Percentiles rank a stretch among this genome's conserved stretches.
Conservation (phyloP, 805 yeast genomes). For the Pichia insulana region DNA sequence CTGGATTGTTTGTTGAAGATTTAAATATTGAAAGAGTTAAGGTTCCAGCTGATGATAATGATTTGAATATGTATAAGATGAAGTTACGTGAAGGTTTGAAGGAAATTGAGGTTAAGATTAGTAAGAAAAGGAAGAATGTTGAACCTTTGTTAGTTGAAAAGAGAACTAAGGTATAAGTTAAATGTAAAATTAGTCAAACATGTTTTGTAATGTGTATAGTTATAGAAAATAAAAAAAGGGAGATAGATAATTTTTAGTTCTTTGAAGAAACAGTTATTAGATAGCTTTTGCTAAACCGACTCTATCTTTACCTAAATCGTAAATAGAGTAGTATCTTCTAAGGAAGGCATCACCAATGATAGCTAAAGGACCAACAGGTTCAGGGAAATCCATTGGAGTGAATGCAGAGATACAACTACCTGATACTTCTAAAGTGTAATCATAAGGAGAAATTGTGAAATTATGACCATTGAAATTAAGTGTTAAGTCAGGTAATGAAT, state of each 20-base stretch:
- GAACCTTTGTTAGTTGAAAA: constrained; percentile 1
- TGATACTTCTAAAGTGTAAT: constrained; percentile 87
- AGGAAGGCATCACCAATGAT: constrained; percentile 96
- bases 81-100: constrained; percentile 6
- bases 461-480: constrained; percentile 84
- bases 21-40: constrained; percentile 2
- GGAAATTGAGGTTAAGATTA: constrained; percentile 1
- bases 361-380: constrained; percentile 93
- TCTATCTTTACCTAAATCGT: constrained; percentile 83
- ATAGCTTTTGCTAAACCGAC: constrained; percentile 87
- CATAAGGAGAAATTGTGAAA: constrained; percentile 83
- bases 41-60: constrained; percentile 6
- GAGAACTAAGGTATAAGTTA: neutral
- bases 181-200: neutral
- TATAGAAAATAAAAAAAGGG: neutral
- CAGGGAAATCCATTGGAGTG: constrained; percentile 96
- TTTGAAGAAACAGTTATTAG: constrained; percentile 25
- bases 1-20: constrained; percentile 48
- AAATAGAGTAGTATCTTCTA: constrained; percentile 88
- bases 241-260: neutral
- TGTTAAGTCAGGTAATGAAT: constrained; percentile 80
- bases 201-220: neutral
- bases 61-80: constrained; percentile 2
- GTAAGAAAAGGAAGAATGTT: constrained; percentile 5
- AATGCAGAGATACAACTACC: constrained; percentile 96